Evolutionary conservation across 1,284 basidiomycete genomes (phyloP), one percentile per base, ranked within the genome.

Genomic region (Sparassis latifolia): DNA sequence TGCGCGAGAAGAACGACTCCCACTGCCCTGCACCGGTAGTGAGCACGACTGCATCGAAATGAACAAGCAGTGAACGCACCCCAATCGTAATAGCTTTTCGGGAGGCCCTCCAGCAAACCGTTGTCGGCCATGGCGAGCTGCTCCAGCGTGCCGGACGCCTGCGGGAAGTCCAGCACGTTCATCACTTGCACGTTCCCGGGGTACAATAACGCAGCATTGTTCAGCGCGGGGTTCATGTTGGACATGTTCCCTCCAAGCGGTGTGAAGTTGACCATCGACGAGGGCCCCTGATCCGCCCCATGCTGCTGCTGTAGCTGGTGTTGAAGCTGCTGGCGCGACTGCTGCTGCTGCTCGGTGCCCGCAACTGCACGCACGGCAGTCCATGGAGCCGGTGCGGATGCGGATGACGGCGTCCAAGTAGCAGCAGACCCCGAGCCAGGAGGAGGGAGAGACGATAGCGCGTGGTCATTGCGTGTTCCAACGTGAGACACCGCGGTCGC

Each of bases 71-170:
- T 52, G 41, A 27, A 76, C 82, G 62, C 57, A 88, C 86, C 79
- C 87, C 88, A 94, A 67, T 93, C 88, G 69, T 92, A 92, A 78
- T 90, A 90, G 29, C 80, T 79, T n/a, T 82, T 83, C 10, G 91
- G 91, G 44, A 93, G 78, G 1, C 86, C 85, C 58, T 91, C 88
- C 62, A 94, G 69, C 54, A 90, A 79, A 31, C 77, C 81, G 49
- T 72, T 78, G 65, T 92, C 88, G n/a, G 81, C 77, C 66, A 80
- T 71, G 32, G 80, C 77, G 59, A 79, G 76, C 50, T 84, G 80
- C 52, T 80, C 79, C 53, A 88, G 65, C 32, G 76, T 75, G 55
- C 71, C 74, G 39, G 72, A 71, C 49, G 74, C 72, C 53, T 76
- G 77, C 20, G 78, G 72, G 3, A 73, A 77, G 59, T 87, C 85